Base-by-base conservation (phyloP, 2,329 filamentous ascomycete genomes). In the Phoma sp. region DNA sequence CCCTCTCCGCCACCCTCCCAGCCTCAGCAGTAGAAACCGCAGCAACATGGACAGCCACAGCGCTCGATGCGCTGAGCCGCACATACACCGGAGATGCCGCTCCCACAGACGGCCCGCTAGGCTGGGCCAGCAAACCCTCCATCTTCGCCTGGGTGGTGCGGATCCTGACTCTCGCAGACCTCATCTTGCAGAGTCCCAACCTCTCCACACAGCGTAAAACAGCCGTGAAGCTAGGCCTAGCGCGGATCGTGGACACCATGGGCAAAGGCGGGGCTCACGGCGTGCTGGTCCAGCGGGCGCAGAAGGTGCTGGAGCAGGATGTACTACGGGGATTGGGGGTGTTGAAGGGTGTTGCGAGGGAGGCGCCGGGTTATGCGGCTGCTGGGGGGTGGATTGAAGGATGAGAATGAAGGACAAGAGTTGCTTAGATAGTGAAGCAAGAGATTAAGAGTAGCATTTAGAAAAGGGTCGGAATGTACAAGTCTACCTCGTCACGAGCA, bases 51-150 rank as follows among this genome's bases (percentile, higher is more conserved):
- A 76, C 82, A 0, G 58, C 67, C 0, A 73, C 76, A 1, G 86
- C 84, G 0, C 65, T 90, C 7, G 54, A 67, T 24, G 64, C 75
- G 0, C 70, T 89, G 25, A 8, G 2, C 7, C 9, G 7, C 9
- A 29, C 25, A 10, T 29, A 29, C 25, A 8, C 7, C 25, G 25
- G 9, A 8, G 9, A 29, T 8, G 2, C 10, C 4, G n/a, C n/a
- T n/a, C n/a, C n/a, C 1, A 89, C 22, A 6, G 22, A 92, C 67
- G 88, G 88, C 0, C 81, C 88, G 8, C 76, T 96, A 31, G 90
- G 91, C 6, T 92, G 89, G 87, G 84, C 84, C 1, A 87, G 88
- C 1, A 86, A 87, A 51, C 81, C 86, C 0, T 84, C 87, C 27
- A 84, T 88, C 1, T 94, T 92, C 71, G 81, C 82, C 2, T 75